Percentiles rank a stretch among this genome's conserved stretches.
Evolutionary conservation across 129 eudicot genomes (phyloP).

Genomic region (Centella asiatica): DNA sequence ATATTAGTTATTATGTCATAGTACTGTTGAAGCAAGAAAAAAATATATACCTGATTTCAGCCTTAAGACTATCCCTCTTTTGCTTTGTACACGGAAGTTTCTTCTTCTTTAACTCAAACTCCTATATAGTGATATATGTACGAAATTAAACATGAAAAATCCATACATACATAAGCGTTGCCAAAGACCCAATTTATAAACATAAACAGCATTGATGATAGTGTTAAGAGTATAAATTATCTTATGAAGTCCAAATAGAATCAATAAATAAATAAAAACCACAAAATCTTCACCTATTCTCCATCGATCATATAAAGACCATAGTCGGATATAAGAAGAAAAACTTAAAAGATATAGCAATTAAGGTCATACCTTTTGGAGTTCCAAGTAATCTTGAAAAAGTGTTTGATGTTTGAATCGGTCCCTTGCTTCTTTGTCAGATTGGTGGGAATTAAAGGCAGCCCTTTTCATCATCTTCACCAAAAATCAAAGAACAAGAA

Average conservation of each 20-base stretch:
- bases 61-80: conserved; percentile 26
- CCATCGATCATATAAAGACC: no score
- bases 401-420: conserved; percentile 30
- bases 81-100: conserved; percentile 30
- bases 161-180: neutral
- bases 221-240: no score
- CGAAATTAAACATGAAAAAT: neutral
- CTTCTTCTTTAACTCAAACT: conserved; percentile 39
- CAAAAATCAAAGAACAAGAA: conserved; percentile 7
- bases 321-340: no score
- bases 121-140: conserved; percentile 18
- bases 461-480: conserved; percentile 32
- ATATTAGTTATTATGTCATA: no score
- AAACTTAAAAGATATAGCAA: neutral
- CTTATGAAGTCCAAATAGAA: no score
- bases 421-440: conserved; percentile 15
- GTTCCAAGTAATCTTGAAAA: conserved; percentile 30
- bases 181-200: neutral
- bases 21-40: neutral
- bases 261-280: no score
- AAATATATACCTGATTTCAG: conserved; percentile 30
- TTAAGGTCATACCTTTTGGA: conserved; percentile 38
- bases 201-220: no score
- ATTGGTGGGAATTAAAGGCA: conserved; percentile 18
- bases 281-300: no score